Evolutionary conservation across 805 yeast species (phyloP), one percentile per base, ranked within the genome.

Genomic region (Candida schatavii): DNA sequence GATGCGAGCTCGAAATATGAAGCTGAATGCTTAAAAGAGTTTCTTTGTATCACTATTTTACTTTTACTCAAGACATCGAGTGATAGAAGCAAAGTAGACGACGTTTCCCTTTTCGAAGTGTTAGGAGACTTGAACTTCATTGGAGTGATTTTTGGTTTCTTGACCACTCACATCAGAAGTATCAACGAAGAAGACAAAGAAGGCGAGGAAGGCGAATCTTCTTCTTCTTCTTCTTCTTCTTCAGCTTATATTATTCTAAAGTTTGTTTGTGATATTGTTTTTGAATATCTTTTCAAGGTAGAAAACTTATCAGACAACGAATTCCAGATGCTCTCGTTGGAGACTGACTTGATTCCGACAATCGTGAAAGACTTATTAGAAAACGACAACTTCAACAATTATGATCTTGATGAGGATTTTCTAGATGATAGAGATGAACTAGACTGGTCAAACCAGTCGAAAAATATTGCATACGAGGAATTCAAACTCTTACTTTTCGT

Each of bases 401-500:
- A 67, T 47, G 64, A 62, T 40, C 44, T 61, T 21, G 55, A 54
- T 28, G 61, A 38, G 14, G 41, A 38, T 10, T 9, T 9, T 22
- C 6, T 7, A 11, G 35, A 18, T 6, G 20, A 18, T 17, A 5
- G 55, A n/a, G 71, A 64, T 32, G 35, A 31, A 31, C 27, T 7
- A 23, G 66, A 62, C 30, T 60, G 56, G 42, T 78, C 74, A 35
- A 83, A 83, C 55, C 74, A 80, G 37, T 72, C 71, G 47, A 83
- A 81, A 54, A 50, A 66, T n/a, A 57, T 64, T 11, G 70, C 74
- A 9, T 80, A 78, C 46, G 77, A 86, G 30, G 81, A 83, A 46
- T 81, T 89, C 66, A 82, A 81, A 52, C 65, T 87, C 13, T 60
- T 90, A 10, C 66, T 90, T 30, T 81, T 88, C 1, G 66, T 90